Evolutionary conservation across 2,329 filamentous ascomycete species (phyloP), one percentile per base, ranked within the genome.

Genomic region (Beauveria caledonica): DNA sequence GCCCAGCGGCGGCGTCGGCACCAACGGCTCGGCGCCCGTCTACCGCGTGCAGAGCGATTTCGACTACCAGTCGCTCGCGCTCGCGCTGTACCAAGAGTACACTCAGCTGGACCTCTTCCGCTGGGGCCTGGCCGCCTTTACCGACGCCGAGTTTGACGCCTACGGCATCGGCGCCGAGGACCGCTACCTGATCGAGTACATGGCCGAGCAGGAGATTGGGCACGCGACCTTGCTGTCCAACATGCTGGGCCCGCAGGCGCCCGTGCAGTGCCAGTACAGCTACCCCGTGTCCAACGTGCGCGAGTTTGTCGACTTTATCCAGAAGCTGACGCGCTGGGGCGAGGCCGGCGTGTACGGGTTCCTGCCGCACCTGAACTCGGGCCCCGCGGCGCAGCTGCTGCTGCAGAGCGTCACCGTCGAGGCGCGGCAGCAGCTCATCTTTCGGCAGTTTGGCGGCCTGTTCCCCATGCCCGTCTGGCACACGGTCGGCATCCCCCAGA

Each of bases 381-480:
- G 88, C 5, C 87, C 90, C 66, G 87, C 87, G 13, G 89, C 83
- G 0, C 85, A 87, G 68, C 74, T 94, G 17, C 78, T 95, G 2
- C 77, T 89, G 2, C 88, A 92, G 73, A 87, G 87, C 21, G 90
- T 94, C 68, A 83, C 88, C 3, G 87, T 86, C 11, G 90, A 94
- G 70, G 88, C 89, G 0, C 86, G 90, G 0, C 90, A 95, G 76
- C 88, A 95, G 75, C 79, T 92, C 77, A 86, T 89, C 65, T 94
- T 94, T 79, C 86, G 90, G 21, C 90, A 94, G 70, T 90, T 94
- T 70, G 80, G 85, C 39, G 90, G 90, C 17, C 80, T 90, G 7
- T 89, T 89, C 73, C 87, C 90, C 23, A 90, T 90, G 87, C 88
- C 89, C 0, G 87, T 88, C 10, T 94, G 88, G 88, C 92, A 93